A percentile compares a stretch with the other conserved stretches of the same genome.
Conservation (phyloP, 2,329 filamentous ascomycete genomes). For the Fusarium phyllophilum region DNA sequence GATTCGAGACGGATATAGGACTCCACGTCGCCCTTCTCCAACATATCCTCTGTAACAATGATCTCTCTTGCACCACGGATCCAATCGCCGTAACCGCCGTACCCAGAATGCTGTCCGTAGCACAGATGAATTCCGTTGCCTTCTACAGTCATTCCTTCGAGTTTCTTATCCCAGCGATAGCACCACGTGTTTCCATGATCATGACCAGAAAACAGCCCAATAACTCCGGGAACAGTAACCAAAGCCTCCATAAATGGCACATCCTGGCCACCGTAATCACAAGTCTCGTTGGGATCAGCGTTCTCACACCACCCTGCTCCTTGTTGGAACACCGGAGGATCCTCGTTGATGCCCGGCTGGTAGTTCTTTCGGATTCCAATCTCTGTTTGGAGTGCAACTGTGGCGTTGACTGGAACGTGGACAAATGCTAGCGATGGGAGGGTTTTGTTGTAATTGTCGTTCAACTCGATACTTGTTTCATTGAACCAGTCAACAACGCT, state of each 20-base stretch:
- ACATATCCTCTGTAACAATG: constrained; percentile 54
- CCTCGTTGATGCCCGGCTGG: constrained; percentile 59
- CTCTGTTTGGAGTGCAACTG: constrained; percentile 51
- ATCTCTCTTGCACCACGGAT: constrained; percentile 69
- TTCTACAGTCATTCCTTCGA: constrained; percentile 47
- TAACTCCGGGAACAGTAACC: constrained; percentile 62
- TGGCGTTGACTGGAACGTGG: constrained; percentile 59
- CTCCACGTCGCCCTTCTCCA: constrained; percentile 56
- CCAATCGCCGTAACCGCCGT: constrained; percentile 75
- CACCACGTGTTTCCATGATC: constrained; percentile 73
- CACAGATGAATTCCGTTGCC: constrained; percentile 61
- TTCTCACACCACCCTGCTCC: constrained; percentile 58
- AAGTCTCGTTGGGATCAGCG: constrained; percentile 48
- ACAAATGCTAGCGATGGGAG: constrained; percentile 61
- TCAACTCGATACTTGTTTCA: constrained; percentile 40
- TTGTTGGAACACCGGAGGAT: constrained; percentile 54
- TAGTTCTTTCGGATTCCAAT: constrained; percentile 48
- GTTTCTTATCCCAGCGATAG: constrained; percentile 57
- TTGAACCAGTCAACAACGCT: constrained; percentile 59
- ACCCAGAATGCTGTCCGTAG: constrained; percentile 74
- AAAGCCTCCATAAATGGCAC: constrained; percentile 71
- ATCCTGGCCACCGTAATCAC: constrained; percentile 62
- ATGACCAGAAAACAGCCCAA: constrained; percentile 71
- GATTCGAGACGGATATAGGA: constrained; percentile 72
- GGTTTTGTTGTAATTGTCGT: constrained; percentile 44